phyloP scores from a whole-genome alignment of 148 eudicot genomes.

The Amaranthus cruentus region DNA sequence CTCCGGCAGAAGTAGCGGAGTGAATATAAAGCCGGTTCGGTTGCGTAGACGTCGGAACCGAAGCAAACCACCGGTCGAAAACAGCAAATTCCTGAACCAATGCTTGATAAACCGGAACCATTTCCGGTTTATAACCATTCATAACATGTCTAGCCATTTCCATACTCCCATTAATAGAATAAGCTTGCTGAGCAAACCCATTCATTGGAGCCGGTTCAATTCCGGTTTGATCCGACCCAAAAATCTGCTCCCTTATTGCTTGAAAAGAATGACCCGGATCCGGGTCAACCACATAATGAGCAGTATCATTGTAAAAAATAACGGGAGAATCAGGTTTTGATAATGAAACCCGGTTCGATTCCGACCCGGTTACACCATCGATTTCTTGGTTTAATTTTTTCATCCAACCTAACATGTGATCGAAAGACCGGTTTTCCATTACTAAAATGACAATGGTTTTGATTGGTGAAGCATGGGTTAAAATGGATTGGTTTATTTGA shows the following conservation, averaged over 20 bases:
- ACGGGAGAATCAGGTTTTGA: conserved; percentile 42
- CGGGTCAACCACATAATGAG: conserved; percentile 73
- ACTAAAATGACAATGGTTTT: conserved; percentile 66
- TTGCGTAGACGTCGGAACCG: conserved; percentile 79
- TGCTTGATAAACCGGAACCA: conserved; percentile 50
- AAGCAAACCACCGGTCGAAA: conserved; percentile 86
- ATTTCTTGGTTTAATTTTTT: conserved; percentile 61
- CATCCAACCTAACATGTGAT: conserved; percentile 91
- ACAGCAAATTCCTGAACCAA: conserved; percentile 73
- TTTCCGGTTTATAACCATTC: conserved; percentile 63
- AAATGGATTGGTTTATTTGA: not conserved
- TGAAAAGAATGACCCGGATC: conserved; percentile 93
- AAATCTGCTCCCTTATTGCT: conserved; percentile 74
- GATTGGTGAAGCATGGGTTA: conserved; percentile 17
- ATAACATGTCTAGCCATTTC: conserved; percentile 67
- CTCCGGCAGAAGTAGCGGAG: conserved; percentile 78
- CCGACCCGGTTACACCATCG: conserved; percentile 64
- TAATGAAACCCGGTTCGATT: conserved; percentile 42
- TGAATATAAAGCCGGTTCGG: conserved; percentile 81
- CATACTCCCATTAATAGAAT: conserved; percentile 39
- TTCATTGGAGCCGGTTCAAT: conserved; percentile 55
- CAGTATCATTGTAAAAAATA: conserved; percentile 37
- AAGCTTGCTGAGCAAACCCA: conserved; percentile 75
- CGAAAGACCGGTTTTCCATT: conserved; percentile 88
- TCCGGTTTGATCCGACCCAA: conserved; percentile 59